A percentile compares a stretch with the other conserved stretches of the same genome.
These are phyloP conservation scores for Podaxis rugospora DNA, from an alignment of 768 basidiomycete species.

Conservation along the genomic window DNA sequence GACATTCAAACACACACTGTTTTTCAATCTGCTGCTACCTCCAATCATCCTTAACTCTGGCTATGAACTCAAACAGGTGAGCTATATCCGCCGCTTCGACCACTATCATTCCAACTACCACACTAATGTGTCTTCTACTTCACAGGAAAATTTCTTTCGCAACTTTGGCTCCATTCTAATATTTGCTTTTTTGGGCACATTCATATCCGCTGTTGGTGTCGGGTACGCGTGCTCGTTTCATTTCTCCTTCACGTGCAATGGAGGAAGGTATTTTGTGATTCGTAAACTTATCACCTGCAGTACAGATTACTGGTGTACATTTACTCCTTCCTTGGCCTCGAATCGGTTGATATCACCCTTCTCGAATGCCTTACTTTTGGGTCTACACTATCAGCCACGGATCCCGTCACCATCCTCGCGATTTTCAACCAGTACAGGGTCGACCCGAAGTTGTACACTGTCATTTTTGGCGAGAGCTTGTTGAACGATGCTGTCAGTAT, in stretches of 20 bases:
- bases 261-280: not conserved
- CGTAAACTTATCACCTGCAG: slow-evolving; percentile 42
- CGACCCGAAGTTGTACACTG: slow-evolving; percentile 93
- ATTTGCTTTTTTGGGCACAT: slow-evolving; percentile 93
- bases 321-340: slow-evolving; percentile 89
- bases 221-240: slow-evolving; percentile 63
- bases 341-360: slow-evolving; percentile 79
- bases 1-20: slow-evolving; percentile 96
- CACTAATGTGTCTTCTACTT: slow-evolving; percentile 6
- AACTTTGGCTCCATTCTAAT: slow-evolving; percentile 96
- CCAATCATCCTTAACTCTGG: slow-evolving; percentile 98
- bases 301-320: slow-evolving; percentile 88
- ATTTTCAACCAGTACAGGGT: slow-evolving; percentile 99
- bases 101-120: not conserved
- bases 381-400: slow-evolving; percentile 94
- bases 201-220: slow-evolving; percentile 93
- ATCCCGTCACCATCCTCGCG: slow-evolving; percentile 95
- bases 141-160: slow-evolving; percentile 95
- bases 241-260: not conserved
- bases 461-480: slow-evolving; percentile 96
- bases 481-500: slow-evolving; percentile 99
- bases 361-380: slow-evolving; percentile 96
- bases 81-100: slow-evolving; percentile 16
- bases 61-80: slow-evolving; percentile 93
- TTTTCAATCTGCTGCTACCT: slow-evolving; percentile 97